These are phyloP conservation scores for Ceratocystis huliohia DNA, from an alignment of 2,329 filamentous ascomycete species.

Conservation along the genomic window DNA sequence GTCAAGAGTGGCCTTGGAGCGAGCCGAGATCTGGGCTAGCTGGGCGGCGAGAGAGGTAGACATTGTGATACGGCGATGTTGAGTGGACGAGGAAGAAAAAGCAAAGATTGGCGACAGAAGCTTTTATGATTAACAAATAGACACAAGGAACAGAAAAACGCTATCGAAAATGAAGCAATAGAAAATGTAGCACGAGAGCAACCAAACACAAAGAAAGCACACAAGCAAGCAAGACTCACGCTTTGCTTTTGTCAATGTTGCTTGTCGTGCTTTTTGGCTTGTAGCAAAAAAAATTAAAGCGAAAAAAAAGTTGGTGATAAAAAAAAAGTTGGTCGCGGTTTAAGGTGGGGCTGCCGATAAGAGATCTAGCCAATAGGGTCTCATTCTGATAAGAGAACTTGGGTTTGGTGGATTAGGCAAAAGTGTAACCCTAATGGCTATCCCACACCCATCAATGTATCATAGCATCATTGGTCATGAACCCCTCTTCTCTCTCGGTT, in stretches of 20 bases:
- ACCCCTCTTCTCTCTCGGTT: too few relatives aligned
- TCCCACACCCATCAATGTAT: not conserved
- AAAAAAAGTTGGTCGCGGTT: conserved; percentile 17
- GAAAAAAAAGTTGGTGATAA: conserved; percentile 11
- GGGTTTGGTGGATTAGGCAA: not conserved
- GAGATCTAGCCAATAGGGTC: conserved; percentile 15
- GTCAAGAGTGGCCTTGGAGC: conserved; percentile 81
- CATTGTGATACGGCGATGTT: conserved; percentile 38
- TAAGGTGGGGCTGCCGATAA: conserved; percentile 17
- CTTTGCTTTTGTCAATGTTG: not conserved
- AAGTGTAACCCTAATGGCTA: not conserved
- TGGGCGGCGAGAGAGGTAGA: conserved; percentile 81
- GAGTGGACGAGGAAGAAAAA: conserved; percentile 59
- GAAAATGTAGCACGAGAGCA: conserved; percentile 1
- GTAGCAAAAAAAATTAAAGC: not conserved
- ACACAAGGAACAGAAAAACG: conserved; percentile 11
- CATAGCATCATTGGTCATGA: too few relatives aligned
- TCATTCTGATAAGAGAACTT: conserved; percentile 9
- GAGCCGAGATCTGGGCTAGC: conserved; percentile 80
- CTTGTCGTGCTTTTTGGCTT: not conserved
- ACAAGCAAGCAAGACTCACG: not conserved
- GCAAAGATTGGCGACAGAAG: not conserved
- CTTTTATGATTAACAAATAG: conserved; percentile 6
- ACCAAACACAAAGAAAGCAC: conserved; percentile 10
- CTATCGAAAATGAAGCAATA: not conserved